Conservation (phyloP, 1,284 basidiomycete species). For the Malassezia globosa region DNA sequence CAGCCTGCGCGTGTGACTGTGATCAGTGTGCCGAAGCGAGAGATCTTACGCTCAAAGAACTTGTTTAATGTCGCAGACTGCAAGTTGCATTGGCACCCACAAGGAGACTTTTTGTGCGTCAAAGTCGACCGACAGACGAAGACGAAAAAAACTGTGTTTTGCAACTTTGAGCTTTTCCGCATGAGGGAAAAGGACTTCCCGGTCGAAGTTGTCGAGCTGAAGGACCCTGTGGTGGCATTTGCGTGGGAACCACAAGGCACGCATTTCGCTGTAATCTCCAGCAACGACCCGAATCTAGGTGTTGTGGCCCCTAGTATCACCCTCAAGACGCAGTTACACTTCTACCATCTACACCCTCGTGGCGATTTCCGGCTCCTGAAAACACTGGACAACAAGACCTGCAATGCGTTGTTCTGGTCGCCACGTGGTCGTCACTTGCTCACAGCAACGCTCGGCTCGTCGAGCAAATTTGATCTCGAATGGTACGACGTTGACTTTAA, state of each 20-base stretch:
- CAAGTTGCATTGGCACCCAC: constrained; percentile 97
- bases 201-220: constrained; percentile 92
- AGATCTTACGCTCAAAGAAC: constrained; percentile 84
- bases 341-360: constrained; percentile 92
- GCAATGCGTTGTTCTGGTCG: constrained; percentile 94
- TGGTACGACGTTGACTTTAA: constrained; percentile 97
- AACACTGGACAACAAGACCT: constrained; percentile 70
- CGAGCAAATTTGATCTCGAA: constrained; percentile 90
- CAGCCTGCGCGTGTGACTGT: constrained; percentile 94
- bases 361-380: constrained; percentile 87
- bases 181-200: constrained; percentile 96
- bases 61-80: constrained; percentile 97
- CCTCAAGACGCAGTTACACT: constrained; percentile 90
- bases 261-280: constrained; percentile 90
- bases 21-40: constrained; percentile 74
- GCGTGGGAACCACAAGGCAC: constrained; percentile 97
- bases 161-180: constrained; percentile 95
- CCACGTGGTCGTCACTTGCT: constrained; percentile 92
- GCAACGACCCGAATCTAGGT: constrained; percentile 82
- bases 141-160: constrained; percentile 97
- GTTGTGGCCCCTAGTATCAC: constrained; percentile 75
- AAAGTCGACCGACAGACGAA: constrained; percentile 99
- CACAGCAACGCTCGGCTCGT: constrained; percentile 85
- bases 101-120: constrained; percentile 96
- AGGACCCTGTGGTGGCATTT: constrained; percentile 92